phyloP scores from a whole-genome alignment of 78 protist species.

The Bigelowiella natans region DNA sequence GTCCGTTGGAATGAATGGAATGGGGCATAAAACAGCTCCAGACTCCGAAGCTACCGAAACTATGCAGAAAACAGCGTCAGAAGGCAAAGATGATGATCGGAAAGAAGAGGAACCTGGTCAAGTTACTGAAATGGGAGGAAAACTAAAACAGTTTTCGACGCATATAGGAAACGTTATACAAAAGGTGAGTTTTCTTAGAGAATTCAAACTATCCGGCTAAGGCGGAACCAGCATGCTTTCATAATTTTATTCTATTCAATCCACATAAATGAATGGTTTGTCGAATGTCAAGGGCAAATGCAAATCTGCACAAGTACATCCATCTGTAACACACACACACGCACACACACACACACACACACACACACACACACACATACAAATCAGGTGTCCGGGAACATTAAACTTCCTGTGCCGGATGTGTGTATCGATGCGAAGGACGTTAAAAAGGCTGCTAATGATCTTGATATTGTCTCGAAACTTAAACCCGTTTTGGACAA shows the following conservation, averaged over 20 bases:
- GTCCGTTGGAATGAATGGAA: too few species aligned
- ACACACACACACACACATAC: too few species aligned
- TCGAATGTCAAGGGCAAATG: background rate
- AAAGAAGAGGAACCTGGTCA: background rate
- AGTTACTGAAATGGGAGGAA: background rate
- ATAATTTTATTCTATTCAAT: background rate
- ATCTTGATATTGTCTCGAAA: conserved; percentile 14
- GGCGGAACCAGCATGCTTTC: background rate
- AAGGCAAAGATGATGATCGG: background rate
- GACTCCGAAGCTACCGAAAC: background rate
- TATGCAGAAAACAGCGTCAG: background rate
- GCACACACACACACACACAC: too few species aligned
- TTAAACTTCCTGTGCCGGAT: background rate
- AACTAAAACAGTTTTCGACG: conserved; percentile 22
- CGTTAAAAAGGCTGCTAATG: background rate
- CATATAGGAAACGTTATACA: conserved; percentile 21
- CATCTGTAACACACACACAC: too few species aligned
- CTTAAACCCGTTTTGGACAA: conserved; percentile 11
- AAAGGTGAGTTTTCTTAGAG: conserved; percentile 32
- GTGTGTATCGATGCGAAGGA: conserved; percentile 18
- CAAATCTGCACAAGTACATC: too few species aligned
- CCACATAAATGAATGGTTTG: background rate
- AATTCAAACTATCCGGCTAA: conserved; percentile 28
- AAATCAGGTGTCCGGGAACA: background rate
- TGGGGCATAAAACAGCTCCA: too few species aligned